Percentiles rank a stretch among this genome's conserved stretches.
phyloP scores from a whole-genome alignment of 1,284 basidiomycete genomes.

The Cyathus olla region DNA sequence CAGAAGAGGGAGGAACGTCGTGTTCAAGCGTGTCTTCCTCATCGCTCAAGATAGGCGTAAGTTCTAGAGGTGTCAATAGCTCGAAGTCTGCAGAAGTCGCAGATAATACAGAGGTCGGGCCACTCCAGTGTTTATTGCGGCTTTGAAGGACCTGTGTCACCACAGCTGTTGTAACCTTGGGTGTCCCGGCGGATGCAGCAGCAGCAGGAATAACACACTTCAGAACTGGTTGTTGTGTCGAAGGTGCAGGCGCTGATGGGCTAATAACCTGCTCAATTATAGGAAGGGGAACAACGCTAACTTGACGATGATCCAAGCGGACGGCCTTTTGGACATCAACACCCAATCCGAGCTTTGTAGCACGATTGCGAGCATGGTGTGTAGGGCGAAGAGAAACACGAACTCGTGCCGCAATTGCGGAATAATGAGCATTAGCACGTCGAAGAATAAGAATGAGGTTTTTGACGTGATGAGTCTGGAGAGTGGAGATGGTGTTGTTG shows the following conservation, averaged over 20 bases:
- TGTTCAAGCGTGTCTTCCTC: not conserved
- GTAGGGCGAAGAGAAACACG: constrained; percentile 46
- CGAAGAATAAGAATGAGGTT: constrained; percentile 53
- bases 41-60: not conserved
- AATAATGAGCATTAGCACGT: constrained; percentile 52
- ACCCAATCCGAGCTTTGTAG: constrained; percentile 50
- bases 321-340: constrained; percentile 55
- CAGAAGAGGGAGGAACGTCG: not conserved
- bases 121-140: constrained; percentile 14
- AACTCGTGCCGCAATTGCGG: constrained; percentile 44
- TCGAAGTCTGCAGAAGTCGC: constrained; percentile 13
- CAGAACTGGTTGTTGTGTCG: constrained; percentile 12
- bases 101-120: constrained; percentile 29
- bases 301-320: constrained; percentile 43
- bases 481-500: not conserved
- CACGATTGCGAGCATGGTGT: constrained; percentile 56
- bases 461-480: constrained; percentile 11
- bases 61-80: constrained; percentile 2
- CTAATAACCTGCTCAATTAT: constrained; percentile 46
- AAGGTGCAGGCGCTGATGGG: not conserved
- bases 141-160: constrained; percentile 1
- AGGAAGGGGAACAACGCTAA: constrained; percentile 55
- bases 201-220: not conserved
- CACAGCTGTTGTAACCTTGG: too few species aligned
- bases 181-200: too few species aligned